A percentile compares a stretch with the other conserved stretches of the same genome.
Conservation (phyloP, 1,284 basidiomycete genomes). For the Trametes sp. region DNA sequence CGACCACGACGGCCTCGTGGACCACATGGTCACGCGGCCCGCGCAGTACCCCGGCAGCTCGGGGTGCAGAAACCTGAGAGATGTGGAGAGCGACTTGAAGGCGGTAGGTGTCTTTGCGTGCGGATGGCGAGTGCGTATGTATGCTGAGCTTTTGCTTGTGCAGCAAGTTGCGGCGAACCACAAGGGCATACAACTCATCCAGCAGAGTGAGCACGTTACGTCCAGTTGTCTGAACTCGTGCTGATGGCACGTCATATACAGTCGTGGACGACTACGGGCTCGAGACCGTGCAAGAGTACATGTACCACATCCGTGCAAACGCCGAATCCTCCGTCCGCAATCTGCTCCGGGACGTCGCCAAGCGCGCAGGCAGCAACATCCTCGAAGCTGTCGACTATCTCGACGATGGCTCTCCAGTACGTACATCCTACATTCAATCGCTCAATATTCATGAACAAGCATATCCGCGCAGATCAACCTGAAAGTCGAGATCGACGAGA, state of each 20-base stretch:
- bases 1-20: constrained; percentile 76
- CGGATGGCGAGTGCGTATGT: not conserved
- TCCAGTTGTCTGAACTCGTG: not conserved
- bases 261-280: constrained; percentile 91
- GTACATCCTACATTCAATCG: too few relatives aligned
- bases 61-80: constrained; percentile 84
- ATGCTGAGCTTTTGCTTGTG: not conserved
- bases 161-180: constrained; percentile 96
- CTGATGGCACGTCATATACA: constrained; percentile 31
- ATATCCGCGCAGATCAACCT: constrained; percentile 78
- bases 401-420: constrained; percentile 87
- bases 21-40: constrained; percentile 88
- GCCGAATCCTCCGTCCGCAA: constrained; percentile 91
- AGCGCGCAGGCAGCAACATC: constrained; percentile 68
- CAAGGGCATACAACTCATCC: constrained; percentile 88
- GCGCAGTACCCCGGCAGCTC: constrained; percentile 85
- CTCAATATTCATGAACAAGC: too few relatives aligned
- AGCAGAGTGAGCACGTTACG: constrained; percentile 57
- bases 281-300: constrained; percentile 90
- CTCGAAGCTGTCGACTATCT: constrained; percentile 82
- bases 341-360: constrained; percentile 81
- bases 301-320: constrained; percentile 90
- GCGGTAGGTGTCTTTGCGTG: constrained; percentile 61
- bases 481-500: constrained; percentile 80
- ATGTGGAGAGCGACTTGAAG: constrained; percentile 93